These are phyloP conservation scores for Starmerella sirachaensis DNA, from an alignment of 805 yeast genomes.

Conservation along the genomic window DNA sequence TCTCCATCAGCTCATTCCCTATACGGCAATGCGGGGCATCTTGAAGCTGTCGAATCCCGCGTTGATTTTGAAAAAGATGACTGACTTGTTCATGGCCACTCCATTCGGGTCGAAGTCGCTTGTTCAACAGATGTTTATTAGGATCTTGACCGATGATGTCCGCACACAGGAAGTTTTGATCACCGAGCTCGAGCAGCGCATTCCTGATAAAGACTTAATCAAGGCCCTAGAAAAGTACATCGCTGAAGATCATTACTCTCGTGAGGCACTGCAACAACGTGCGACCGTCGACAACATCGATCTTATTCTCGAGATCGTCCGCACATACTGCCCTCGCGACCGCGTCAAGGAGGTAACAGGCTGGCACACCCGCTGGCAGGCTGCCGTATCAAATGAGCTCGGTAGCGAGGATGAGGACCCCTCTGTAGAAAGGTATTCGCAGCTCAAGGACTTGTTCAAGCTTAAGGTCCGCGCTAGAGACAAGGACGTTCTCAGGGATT, in stretches of 20 bases:
- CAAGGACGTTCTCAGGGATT: constrained; percentile 56
- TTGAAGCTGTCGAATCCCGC: constrained; percentile 79
- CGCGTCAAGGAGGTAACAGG: constrained; percentile 19
- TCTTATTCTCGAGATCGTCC: constrained; percentile 17
- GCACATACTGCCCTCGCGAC: constrained; percentile 10
- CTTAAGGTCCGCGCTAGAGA: constrained; percentile 59
- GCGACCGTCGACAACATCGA: constrained; percentile 20
- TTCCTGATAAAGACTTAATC: constrained; percentile 24
- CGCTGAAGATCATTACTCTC: constrained; percentile 20
- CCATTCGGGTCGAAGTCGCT: constrained; percentile 58
- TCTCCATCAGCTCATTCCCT: constrained; percentile 71
- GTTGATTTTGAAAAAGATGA: constrained; percentile 62
- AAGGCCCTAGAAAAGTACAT: constrained; percentile 21
- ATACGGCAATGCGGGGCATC: constrained; percentile 61
- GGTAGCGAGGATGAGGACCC: constrained; percentile 22
- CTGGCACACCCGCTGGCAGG: constrained; percentile 30
- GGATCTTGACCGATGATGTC: constrained; percentile 64
- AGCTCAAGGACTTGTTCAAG: constrained; percentile 50
- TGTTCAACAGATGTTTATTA: constrained; percentile 61
- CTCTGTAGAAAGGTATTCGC: constrained; percentile 38
- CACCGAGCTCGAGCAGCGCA: constrained; percentile 34
- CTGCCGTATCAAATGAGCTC: constrained; percentile 23
- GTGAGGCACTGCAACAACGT: constrained; percentile 25
- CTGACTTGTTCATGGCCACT: constrained; percentile 74
- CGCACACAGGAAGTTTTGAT: constrained; percentile 47